Evolutionary conservation across 2,329 filamentous ascomycete genomes (phyloP), one percentile per base, ranked within the genome.

Genomic region (Neonectria neomacrospora): DNA sequence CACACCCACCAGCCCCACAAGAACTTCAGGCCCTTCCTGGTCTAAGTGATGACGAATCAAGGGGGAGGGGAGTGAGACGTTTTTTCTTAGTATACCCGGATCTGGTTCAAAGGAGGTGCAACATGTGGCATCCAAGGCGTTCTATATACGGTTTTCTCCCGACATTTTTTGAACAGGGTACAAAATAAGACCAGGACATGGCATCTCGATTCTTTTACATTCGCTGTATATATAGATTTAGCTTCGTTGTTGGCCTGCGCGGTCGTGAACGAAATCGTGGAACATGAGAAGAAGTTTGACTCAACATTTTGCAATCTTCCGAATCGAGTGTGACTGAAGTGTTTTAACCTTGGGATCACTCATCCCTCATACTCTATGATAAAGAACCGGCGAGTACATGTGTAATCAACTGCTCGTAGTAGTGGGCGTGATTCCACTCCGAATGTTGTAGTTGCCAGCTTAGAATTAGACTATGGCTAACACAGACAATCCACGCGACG

Each of bases 1-100:
- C 34, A 37, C 34, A 8, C 34, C 14, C 34, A 37, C 34, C 34
- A 8, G 34, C 14, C 34, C n/a, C 34, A 64, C 55, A 44, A 63
- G 22, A 45, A 41, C 37, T 41, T 61, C 55, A 68, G 58, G 63
- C 60, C 64, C 53, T 70, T 70, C 58, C 45, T 67, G 22, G 65
- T 58, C 20, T 74, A 61, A 73, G 28, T 18, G 26, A 16, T 30
- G 23, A 39, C 10, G 14, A 52, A 45, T n/a, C n/a, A 42, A 42
- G 22, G 41, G 14, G 11, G 16, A 39, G 47, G 9, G 32, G 26
- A 22, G 44, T 20, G 10, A 10, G 20, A 48, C 16, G 28, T 30
- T 28, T 18, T 8, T 16, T n/a, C 22, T 44, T 44, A 44, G 26
- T 39, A 57, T 57, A 42, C 54, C 54, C 54, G 30, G 54, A 50